These are phyloP conservation scores for Metschnikowia noctiluminum DNA, from an alignment of 805 yeast genomes.

Conservation along the genomic window DNA sequence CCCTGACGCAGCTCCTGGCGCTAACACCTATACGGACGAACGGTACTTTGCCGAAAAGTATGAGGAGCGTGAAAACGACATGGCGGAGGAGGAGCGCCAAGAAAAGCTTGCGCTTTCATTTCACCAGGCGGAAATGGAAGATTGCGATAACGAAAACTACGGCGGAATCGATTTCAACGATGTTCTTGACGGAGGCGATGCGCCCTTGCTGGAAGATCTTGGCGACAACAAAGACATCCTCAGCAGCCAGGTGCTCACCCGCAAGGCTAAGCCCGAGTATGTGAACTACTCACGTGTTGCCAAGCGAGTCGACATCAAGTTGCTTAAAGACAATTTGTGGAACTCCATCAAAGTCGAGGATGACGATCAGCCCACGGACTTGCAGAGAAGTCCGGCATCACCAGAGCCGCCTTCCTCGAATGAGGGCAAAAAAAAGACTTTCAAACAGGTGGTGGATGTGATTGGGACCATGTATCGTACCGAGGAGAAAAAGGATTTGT, in stretches of 20 bases:
- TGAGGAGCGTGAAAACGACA: slow-evolving; percentile 31
- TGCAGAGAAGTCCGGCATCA: slow-evolving; percentile 14
- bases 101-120: slow-evolving; percentile 34
- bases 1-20: background rate
- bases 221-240: slow-evolving; percentile 13
- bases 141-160: slow-evolving; percentile 34
- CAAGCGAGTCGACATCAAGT: slow-evolving; percentile 72
- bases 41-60: slow-evolving; percentile 71
- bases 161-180: slow-evolving; percentile 44
- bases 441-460: slow-evolving; percentile 44
- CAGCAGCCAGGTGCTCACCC: slow-evolving; percentile 19
- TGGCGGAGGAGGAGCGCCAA: slow-evolving; percentile 31
- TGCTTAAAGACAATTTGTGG: slow-evolving; percentile 77
- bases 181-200: slow-evolving; percentile 32
- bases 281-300: slow-evolving; percentile 67
- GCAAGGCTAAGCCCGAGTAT: slow-evolving; percentile 37
- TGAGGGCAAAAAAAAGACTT: slow-evolving; percentile 33
- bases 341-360: slow-evolving; percentile 37
- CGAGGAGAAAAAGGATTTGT: slow-evolving; percentile 60
- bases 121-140: slow-evolving; percentile 42
- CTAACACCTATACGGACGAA: slow-evolving; percentile 51
- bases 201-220: slow-evolving; percentile 6
- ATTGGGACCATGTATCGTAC: slow-evolving; percentile 51
- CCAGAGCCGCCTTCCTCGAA: slow-evolving; percentile 14
- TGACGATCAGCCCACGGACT: slow-evolving; percentile 2